Base-by-base conservation (phyloP, 2,329 filamentous ascomycete species). In the Fusarium sp. region DNA sequence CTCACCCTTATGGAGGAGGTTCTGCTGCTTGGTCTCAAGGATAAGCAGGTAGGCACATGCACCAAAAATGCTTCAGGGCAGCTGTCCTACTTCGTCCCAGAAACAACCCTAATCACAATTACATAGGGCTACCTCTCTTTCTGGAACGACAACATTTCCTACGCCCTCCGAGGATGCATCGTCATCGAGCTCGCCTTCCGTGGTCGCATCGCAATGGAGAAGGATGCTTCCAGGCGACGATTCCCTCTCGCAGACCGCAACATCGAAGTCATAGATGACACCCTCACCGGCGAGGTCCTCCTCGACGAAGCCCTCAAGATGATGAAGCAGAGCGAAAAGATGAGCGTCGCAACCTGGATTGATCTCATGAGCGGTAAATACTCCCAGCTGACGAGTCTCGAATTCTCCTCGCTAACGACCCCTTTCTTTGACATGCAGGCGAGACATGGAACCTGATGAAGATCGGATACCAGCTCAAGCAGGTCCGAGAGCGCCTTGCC, bases 371-470 rank as follows among this genome's bases (percentile, higher is more conserved):
- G 95, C 84, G 97, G 96, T 98, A 90, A 73, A 47, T 61, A 81
- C 61, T 59, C 61, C 63, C 57, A 17, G 57, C 58, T 47, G 38
- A 81, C 63, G 60, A 50, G 38, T 64, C 22, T 38, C 27, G 59
- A 69, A 59, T 17, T 25, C 38, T 22, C 35, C 32, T 66, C 37
- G 68, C 76, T 79, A 61, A 76, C 76, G 57, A 52, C 32, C 58
- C 69, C 59, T 69, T 68, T 71, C 63, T 65, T 75, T 80, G 73
- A 45, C 40, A 33, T 57, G n/a, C 81, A 98, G 96, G 97, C 82
- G 97, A 99, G 85, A 99, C 97, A 65, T 99, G 97, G 97, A 99
- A 99, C 83, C 87, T 99, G 75, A 98, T 99, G 97, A 99, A 99
- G 88, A 99, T 99, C 79, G 97, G 97, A 82, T 99, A 99, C 85